Base-by-base conservation (phyloP, 2,329 filamentous ascomycete species). In the Colletotrichum shisoi region DNA sequence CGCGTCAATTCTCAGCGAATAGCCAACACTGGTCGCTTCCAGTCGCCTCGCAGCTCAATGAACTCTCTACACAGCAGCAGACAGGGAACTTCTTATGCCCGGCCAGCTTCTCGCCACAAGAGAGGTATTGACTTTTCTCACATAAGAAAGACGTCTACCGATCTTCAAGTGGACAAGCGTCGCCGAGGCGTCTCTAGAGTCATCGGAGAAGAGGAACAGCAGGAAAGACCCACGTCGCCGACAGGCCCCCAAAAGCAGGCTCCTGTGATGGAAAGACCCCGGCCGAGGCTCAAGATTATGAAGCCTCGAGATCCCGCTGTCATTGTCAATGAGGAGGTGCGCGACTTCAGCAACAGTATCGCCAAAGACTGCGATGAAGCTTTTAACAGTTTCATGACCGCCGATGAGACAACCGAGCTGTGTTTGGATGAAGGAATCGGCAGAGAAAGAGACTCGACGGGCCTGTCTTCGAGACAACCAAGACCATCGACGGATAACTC, bases 351-450 rank as follows among this genome's bases (percentile, higher is more conserved):
- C 72, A 87, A 87, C 72, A 93, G 93, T 72, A 89, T 97, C 69
- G 92, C 93, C 57, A 92, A 93, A 77, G 92, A 95, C 66, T 96
- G 94, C 74, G 94, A 70, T 74, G 92, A 95, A 73, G 94, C 94
- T 1, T 97, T 98, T 80, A 94, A 92, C 74, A 88, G 90, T 71
- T 84, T 83, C 11, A 71, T 86, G 12, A 77, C 85, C 15, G 74
- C 77, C 19, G 78, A 79, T 17, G 76, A 78, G 13, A 79, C 70
- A 64, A 70, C 60, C 40, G 63, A 70, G 34, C 31, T 64, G 0
- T 73, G 75, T 34, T 70, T 77, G 46, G 74, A 75, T 3, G 76
- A 80, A 31, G 67, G 60, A 9, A 73, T 78, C 17, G 72, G 71
- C 49, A 73, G 71, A 45, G 71, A 73, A 51, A 74, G 76, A 34